A percentile compares a stretch with the other conserved stretches of the same genome.
Evolutionary conservation across 2,329 filamentous ascomycete genomes (phyloP).

Genomic region (Ascosphaera apis): DNA sequence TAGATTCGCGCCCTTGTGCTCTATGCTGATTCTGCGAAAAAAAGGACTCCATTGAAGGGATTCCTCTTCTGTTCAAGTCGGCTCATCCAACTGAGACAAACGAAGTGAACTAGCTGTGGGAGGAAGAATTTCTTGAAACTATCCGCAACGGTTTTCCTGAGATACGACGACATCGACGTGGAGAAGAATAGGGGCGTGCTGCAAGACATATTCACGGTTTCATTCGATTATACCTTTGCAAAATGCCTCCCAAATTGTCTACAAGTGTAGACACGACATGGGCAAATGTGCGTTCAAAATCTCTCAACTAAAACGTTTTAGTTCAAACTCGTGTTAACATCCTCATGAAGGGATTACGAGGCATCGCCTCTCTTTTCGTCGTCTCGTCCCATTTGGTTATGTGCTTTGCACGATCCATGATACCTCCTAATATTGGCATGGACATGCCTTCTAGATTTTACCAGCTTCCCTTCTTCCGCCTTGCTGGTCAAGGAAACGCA

Average conservation of each 20-base stretch:
- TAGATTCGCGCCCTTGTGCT: too few relatives aligned
- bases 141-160: too few relatives aligned
- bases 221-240: neutral
- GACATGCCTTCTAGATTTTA: conserved; percentile 26
- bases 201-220: neutral
- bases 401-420: conserved; percentile 28
- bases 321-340: too few relatives aligned
- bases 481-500: conserved; percentile 36
- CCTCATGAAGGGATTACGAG: conserved; percentile 27
- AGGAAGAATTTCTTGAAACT: too few relatives aligned
- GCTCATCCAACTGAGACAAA: too few relatives aligned
- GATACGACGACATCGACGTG: neutral
- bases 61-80: too few relatives aligned
- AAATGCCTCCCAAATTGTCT: neutral
- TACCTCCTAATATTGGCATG: conserved; percentile 24
- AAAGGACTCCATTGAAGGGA: too few relatives aligned
- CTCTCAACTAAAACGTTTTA: neutral
- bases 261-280: neutral
- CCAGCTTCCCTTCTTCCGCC: conserved; percentile 35
- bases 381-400: conserved; percentile 32
- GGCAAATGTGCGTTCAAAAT: neutral
- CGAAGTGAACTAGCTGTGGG: too few relatives aligned
- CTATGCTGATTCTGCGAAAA: too few relatives aligned
- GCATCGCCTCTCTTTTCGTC: conserved; percentile 30
- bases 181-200: neutral